Evolutionary conservation across 2,329 filamentous ascomycete genomes (phyloP).

Genomic region (Teratosphaeria viscida): DNA sequence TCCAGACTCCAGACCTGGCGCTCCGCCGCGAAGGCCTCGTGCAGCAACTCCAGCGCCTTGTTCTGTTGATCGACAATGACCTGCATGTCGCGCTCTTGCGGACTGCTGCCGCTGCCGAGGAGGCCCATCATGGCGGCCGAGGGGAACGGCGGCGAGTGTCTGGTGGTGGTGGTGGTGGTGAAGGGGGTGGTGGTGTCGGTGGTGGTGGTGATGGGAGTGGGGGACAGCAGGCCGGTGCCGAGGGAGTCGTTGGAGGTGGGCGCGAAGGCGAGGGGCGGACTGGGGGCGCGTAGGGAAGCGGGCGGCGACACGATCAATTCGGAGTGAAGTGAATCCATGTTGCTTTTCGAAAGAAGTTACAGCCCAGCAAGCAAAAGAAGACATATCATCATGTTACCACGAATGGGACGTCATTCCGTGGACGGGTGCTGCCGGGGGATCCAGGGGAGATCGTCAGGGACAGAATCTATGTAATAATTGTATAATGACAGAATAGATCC

Average conservation of each 20-base stretch:
- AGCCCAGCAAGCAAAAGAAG: neutral
- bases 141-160: slow-evolving; percentile 2
- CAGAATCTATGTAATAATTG: neutral
- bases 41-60: slow-evolving; percentile 21
- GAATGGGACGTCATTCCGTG: neutral
- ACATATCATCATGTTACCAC: neutral
- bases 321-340: neutral
- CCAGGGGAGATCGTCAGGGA: neutral
- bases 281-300: slow-evolving; percentile 1
- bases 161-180: slow-evolving; percentile 3
- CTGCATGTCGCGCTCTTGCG: slow-evolving; percentile 18
- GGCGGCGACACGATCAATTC: slow-evolving; percentile 3
- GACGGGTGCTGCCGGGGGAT: neutral
- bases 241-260: slow-evolving; percentile 26
- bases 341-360: neutral
- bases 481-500: no score
- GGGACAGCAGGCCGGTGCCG: slow-evolving; percentile 9
- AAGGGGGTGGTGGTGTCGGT: no score
- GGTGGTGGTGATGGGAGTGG: no score
- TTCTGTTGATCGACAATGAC: slow-evolving; percentile 26
- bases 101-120: neutral
- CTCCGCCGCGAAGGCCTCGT: slow-evolving; percentile 26
- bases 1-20: slow-evolving; percentile 25
- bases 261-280: slow-evolving; percentile 26
- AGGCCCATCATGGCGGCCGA: slow-evolving; percentile 15